Base-by-base conservation (phyloP, 2,329 filamentous ascomycete species). In the Grosmannia huntii region DNA sequence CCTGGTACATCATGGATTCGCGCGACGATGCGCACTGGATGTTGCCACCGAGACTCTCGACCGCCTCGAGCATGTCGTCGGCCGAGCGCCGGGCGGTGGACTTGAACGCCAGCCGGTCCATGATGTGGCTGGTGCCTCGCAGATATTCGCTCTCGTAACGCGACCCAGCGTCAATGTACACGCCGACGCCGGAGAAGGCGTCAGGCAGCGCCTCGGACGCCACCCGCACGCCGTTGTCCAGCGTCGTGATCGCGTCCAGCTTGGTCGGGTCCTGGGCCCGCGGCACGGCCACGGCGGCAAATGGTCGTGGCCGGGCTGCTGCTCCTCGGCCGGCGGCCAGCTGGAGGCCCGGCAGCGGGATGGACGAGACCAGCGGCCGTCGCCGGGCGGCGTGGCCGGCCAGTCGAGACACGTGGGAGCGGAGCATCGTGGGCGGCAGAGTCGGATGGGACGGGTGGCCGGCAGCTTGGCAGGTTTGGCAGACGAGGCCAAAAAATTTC, bases 1-100 rank as follows among this genome's bases (percentile, higher is more conserved):
- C 89, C 72, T 99, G 94, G 76, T 99, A 99, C 94, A 99, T 99
- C 74, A 99, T 82, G 59, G 90, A 90, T 73, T 99, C 94, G 63
- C 94, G 81, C 2, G 90, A 95, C 1, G 91, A 96, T 12, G 92
- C 91, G 73, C 94, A 99, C 73, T 97, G 91, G 60, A 99, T 92
- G 70, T 96, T 96, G 36, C 94, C 94, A 41, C 94, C 94, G 3
- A 99, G 77, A 0, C 85, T 86, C 72, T 97, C 94, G 38, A 96
- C 80, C 38, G 85, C 79, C 71, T 96, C 90, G 23, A 96, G 76
- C 84, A 97, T 94, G 65, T 90, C 78, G 71, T 96, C 91, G 58
- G 85, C 83, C 0, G 82, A 82, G 61, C 85, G 84, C 41, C 76
- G 75, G 38, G 80, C 80, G 0, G 94, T 97, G 5, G 84, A 86